Conservation (phyloP, 2,329 filamentous ascomycete genomes). For the Tolypocladium tundrense region DNA sequence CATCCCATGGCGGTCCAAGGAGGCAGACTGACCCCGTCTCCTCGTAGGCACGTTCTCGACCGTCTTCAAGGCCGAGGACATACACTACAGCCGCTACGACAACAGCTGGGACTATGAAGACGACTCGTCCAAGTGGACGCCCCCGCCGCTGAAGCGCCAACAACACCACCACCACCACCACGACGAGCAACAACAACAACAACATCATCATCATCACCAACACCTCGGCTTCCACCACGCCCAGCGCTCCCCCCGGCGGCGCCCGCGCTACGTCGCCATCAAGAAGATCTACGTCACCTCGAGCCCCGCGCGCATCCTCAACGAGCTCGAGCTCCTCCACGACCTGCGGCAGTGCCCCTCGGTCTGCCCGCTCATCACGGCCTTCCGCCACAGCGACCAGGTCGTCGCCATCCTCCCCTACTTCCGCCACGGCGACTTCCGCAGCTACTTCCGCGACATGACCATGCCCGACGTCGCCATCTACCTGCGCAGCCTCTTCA, state of each 20-base stretch:
- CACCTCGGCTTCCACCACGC: slow-evolving; percentile 24
- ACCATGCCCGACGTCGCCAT: slow-evolving; percentile 75
- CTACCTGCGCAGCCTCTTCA: slow-evolving; percentile 84
- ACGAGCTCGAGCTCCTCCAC: slow-evolving; percentile 88
- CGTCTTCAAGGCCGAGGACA: slow-evolving; percentile 95
- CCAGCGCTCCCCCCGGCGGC: slow-evolving; percentile 17
- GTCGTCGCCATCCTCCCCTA: slow-evolving; percentile 92
- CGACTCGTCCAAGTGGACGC: slow-evolving; percentile 55
- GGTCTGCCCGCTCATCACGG: slow-evolving; percentile 91
- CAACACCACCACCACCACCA: slow-evolving; percentile 16
- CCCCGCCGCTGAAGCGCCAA: slow-evolving; percentile 52
- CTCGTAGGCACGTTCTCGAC: slow-evolving; percentile 88
- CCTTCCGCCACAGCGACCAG: slow-evolving; percentile 90
- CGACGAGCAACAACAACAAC: not conserved
- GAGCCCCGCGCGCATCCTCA: slow-evolving; percentile 84
- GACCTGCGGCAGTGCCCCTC: slow-evolving; percentile 74
- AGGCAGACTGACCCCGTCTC: not conserved
- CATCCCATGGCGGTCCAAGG: not conserved
- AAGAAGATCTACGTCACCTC: slow-evolving; percentile 99
- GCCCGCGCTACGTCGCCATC: slow-evolving; percentile 76
- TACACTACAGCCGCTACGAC: slow-evolving; percentile 71
- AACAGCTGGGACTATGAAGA: slow-evolving; percentile 79
- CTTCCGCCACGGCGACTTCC: slow-evolving; percentile 91
- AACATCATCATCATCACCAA: slow-evolving; percentile 24
- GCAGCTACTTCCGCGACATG: slow-evolving; percentile 88